Evolutionary conservation across 2,329 filamentous ascomycete species (phyloP).

Genomic region (Pseudogymnoascus sp.): DNA sequence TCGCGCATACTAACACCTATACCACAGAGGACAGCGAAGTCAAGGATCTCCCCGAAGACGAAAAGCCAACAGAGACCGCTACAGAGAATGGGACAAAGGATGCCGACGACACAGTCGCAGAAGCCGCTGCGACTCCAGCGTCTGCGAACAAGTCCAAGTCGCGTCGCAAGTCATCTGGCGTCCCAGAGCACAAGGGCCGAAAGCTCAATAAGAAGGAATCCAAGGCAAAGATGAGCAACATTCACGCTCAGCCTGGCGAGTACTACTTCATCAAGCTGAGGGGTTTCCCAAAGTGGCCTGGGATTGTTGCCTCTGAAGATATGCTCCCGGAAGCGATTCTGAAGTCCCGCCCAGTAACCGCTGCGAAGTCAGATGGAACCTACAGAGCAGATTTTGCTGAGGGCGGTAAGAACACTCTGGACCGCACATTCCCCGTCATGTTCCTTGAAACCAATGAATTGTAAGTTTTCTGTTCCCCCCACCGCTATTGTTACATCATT

Average conservation of each 20-base stretch:
- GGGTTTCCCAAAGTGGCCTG: constrained; percentile 90
- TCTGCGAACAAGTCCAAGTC: constrained; percentile 41
- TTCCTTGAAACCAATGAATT: constrained; percentile 94
- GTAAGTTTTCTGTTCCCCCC: constrained; percentile 48
- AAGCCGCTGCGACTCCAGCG: constrained; percentile 30
- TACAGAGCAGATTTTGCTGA: constrained; percentile 83
- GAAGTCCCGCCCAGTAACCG: constrained; percentile 73
- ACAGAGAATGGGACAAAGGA: constrained; percentile 29
- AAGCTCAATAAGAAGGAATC: constrained; percentile 82
- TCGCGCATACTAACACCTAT: neutral
- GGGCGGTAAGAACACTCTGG: constrained; percentile 74
- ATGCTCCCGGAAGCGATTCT: constrained; percentile 80
- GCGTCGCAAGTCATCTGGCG: constrained; percentile 63
- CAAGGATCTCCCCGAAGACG: constrained; percentile 13
- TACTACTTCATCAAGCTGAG: constrained; percentile 90
- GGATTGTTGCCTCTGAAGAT: constrained; percentile 85
- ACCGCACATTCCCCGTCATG: constrained; percentile 90
- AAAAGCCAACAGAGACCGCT: constrained; percentile 24
- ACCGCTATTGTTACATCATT: neutral
- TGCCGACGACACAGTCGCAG: constrained; percentile 24
- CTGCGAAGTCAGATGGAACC: constrained; percentile 70
- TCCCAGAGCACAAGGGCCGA: constrained; percentile 62
- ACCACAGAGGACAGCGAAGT: constrained; percentile 13
- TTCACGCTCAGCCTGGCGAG: constrained; percentile 81
- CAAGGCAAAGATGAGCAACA: constrained; percentile 58